Evolutionary conservation across 2,329 filamentous ascomycete genomes (phyloP), one percentile per base, ranked within the genome.

Genomic region (Alternaria triticina): DNA sequence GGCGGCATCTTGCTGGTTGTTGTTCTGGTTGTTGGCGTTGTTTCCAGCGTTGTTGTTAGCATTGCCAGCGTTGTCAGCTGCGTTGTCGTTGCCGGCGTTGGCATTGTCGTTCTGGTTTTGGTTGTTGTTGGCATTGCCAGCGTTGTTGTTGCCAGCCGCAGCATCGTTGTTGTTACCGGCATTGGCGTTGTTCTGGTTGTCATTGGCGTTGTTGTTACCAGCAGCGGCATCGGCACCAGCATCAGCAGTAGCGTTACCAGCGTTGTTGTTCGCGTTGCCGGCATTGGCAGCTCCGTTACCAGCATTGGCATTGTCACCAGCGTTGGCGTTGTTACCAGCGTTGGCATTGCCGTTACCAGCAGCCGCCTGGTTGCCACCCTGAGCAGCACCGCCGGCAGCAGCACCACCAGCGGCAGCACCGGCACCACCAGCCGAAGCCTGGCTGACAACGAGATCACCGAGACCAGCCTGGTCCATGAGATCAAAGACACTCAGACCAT

Each of bases 401-500:
- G 62, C 72, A 15, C 62, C 72, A 40, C 65, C 75, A 27, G 75
- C 79, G 9, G 36, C 36, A 22, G 72, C 77, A 43, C 71, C 80
- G 30, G 77, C 78, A 59, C 76, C 79, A 23, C 70, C 72, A 61
- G 68, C 76, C 6, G 75, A 77, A 10, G 78, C 81, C 57, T 81
- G 78, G 20, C 80, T 75, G 13, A 68, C 74, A 3, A 86, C 87
- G 69, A 92, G 89, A 78, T 88, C 88, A 67, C 83, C 82, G 74
- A 91, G 89, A 12, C 89, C 90, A 60, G 89, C 84, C 22, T 86
- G 86, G 52, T 79, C 80, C 79, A 90, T 84, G 62, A 92, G 80
- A 61, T 91, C 85, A 22, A 90, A 90, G 27, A 91, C 87, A 65
- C 88, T 90, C 69, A 89, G 76, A n/a, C 90, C 89, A 56, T 76